These are phyloP conservation scores for Amniculicola lignicola DNA, from an alignment of 495 filamentous ascomycete genomes.

Conservation along the genomic window DNA sequence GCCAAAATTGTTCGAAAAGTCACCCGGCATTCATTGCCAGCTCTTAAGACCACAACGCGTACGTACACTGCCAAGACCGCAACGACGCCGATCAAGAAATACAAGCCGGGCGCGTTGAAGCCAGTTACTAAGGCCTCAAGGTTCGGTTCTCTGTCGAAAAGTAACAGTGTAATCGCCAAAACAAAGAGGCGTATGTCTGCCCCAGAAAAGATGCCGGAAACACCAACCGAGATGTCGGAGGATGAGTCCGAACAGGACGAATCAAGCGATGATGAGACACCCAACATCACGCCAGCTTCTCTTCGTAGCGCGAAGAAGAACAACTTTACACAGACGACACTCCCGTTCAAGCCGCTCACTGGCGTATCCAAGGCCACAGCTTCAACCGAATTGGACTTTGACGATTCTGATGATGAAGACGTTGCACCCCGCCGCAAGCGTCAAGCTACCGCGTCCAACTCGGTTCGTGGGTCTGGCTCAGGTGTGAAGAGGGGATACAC, in stretches of 20 bases:
- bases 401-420: neutral
- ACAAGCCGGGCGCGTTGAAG: slow-evolving; percentile 2
- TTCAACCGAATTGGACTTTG: too few relatives aligned
- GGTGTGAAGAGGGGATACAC: too few relatives aligned
- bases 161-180: neutral
- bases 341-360: slow-evolving; percentile 15
- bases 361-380: too few relatives aligned
- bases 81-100: neutral
- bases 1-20: neutral
- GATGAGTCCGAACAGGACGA: neutral
- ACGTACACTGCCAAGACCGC: slow-evolving; percentile 1
- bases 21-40: neutral
- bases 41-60: neutral
- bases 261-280: slow-evolving; percentile 7
- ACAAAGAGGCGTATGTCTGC: neutral
- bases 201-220: neutral
- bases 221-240: neutral
- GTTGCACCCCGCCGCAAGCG: too few relatives aligned
- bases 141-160: neutral
- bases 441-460: too few relatives aligned
- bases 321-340: slow-evolving; percentile 8
- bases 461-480: too few relatives aligned
- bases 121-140: slow-evolving; percentile 2
- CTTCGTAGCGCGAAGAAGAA: slow-evolving; percentile 13
- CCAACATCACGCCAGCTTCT: slow-evolving; percentile 26